Base-by-base conservation (phyloP, 148 eudicot genomes). In the Limonium bicolor region DNA sequence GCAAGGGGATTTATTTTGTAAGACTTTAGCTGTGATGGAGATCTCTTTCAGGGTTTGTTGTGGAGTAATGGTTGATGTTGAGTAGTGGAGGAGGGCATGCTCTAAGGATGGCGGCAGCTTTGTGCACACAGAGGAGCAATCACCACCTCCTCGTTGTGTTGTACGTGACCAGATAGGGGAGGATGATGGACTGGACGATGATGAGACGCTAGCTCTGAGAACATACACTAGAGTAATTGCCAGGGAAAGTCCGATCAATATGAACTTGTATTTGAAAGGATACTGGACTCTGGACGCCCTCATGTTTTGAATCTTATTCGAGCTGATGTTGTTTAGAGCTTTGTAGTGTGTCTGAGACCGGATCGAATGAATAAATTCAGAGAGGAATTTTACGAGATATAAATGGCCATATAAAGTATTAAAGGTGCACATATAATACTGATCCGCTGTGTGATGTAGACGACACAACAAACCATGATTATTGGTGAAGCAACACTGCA, bases 11-110 rank as follows among this genome's bases (percentile, higher is more conserved):
- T 76, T 82, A 44, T 46, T 53, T 13, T 66, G 63, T 3, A 87
- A 59, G 27, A 82, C 58, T 27, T 48, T 59, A 14, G 74, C 55
- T 1, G 74, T 56, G 1, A 82, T 80, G 0, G 80, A 76, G 27
- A 87, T 71, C 27, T 87, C 96, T 12, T 62, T 46, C 49, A 37
- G 37, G 27, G 88, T 82, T 43, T 87, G 96, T 39, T 87, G 96
- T 2, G 88, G 94, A 0, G 96, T 87, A 33, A 69, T 72, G 73
- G 69, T 79, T 13, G 74, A 61, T 20, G 96, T 82, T 2, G 80
- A 73, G 55, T 87, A 87, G 56, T 87, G 88, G 54, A 82, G 67
- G 7, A 87, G 58, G 17, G 94, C 74, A 29, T 71, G 64, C 4
- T 94, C 65, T 2, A 82, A 62, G 0, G 94, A 71, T 10, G 69